Evolutionary conservation across 139 green algal genomes (phyloP).

Genomic region (Coccomyxa sp.): DNA sequence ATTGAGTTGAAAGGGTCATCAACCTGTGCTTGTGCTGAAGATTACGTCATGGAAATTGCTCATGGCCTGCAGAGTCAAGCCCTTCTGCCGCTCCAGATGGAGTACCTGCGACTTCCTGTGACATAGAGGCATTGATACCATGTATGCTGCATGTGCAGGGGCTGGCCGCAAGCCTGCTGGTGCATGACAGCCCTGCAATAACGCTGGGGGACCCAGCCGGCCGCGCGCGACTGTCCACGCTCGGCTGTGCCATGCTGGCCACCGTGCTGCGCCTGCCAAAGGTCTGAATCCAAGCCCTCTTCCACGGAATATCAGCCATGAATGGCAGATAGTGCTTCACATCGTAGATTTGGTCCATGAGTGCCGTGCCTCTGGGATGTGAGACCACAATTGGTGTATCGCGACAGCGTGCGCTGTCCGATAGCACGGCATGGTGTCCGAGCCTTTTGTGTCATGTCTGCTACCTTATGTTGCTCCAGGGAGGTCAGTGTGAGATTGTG

Average conservation of each 20-base stretch:
- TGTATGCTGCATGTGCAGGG: conserved; percentile 18
- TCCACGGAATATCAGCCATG: too few relatives aligned
- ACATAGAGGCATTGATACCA: not conserved
- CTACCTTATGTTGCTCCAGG: too few relatives aligned
- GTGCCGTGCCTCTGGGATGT: not conserved
- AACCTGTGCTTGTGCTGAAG: too few relatives aligned
- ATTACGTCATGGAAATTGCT: too few relatives aligned
- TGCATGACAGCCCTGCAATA: conserved; percentile 28
- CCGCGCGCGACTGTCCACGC: conserved; percentile 31
- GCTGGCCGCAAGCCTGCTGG: conserved; percentile 42
- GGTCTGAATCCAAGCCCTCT: not conserved
- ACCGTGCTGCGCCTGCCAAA: conserved; percentile 31
- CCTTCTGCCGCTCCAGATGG: not conserved
- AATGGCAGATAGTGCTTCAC: not conserved
- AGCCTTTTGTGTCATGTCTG: too few relatives aligned
- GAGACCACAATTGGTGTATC: not conserved
- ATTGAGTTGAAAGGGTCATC: not conserved
- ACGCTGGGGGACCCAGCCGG: not conserved
- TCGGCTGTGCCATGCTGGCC: conserved; percentile 52
- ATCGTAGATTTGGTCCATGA: not conserved
- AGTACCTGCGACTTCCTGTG: not conserved
- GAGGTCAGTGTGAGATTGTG: not conserved
- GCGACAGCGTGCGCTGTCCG: not conserved
- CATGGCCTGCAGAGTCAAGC: not conserved
- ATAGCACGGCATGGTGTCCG: too few relatives aligned